Percentiles rank a stretch among this genome's conserved stretches.
These are phyloP conservation scores for Vanrija humicola DNA, from an alignment of 1,284 basidiomycete genomes.

Conservation along the genomic window DNA sequence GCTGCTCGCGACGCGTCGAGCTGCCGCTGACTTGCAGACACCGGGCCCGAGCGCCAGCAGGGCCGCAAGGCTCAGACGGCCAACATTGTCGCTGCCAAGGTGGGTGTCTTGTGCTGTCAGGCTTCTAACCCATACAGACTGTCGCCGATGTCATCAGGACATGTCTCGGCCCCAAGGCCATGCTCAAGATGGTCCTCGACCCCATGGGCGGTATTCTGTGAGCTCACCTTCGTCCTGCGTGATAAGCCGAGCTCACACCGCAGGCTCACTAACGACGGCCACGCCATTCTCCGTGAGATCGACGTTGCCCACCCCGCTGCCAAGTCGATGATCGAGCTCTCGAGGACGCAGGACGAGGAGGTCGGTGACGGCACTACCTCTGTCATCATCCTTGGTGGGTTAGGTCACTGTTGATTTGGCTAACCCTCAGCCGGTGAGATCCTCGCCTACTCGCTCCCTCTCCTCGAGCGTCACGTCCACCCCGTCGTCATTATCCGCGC, in stretches of 20 bases:
- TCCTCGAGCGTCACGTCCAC: slow-evolving; percentile 94
- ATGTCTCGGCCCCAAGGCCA: slow-evolving; percentile 94
- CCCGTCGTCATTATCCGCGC: slow-evolving; percentile 98
- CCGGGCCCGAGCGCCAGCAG: slow-evolving; percentile 86
- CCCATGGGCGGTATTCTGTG: slow-evolving; percentile 95
- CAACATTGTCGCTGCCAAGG: slow-evolving; percentile 97
- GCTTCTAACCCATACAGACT: slow-evolving; percentile 57
- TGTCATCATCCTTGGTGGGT: slow-evolving; percentile 89
- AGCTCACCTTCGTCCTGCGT: slow-evolving; percentile 30
- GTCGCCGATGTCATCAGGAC: slow-evolving; percentile 99
- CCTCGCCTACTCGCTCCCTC: slow-evolving; percentile 86
- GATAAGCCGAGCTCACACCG: slow-evolving; percentile 5
- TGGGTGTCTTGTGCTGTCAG: slow-evolving; percentile 48
- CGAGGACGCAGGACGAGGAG: slow-evolving; percentile 96
- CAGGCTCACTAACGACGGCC: slow-evolving; percentile 94
- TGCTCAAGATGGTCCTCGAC: slow-evolving; percentile 99
- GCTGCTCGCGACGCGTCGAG: not conserved
- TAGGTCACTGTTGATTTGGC: not conserved
- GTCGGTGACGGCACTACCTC: slow-evolving; percentile 97
- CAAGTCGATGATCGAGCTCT: slow-evolving; percentile 98
- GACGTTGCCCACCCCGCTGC: slow-evolving; percentile 98
- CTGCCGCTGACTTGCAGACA: slow-evolving; percentile 57
- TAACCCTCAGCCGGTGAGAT: slow-evolving; percentile 80
- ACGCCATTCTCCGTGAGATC: slow-evolving; percentile 94
- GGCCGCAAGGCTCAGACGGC: slow-evolving; percentile 95